A percentile compares a stretch with the other conserved stretches of the same genome.
phyloP scores from a whole-genome alignment of 441 rosid genomes.

The Corymbia calophylla region DNA sequence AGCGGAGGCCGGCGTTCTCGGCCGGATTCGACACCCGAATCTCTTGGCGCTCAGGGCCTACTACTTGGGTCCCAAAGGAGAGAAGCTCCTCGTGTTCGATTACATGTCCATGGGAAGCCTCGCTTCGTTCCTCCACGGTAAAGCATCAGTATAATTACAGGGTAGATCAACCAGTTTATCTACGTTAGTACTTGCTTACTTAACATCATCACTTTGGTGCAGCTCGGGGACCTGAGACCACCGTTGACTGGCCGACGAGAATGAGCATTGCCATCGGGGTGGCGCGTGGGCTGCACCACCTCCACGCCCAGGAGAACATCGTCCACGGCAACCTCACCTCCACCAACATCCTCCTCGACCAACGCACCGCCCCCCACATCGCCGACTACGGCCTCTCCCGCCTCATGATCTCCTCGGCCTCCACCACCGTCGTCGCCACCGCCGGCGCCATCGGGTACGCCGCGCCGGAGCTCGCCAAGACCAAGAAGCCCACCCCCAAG shows the following conservation, averaged over 20 bases:
- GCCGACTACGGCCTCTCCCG: slow-evolving; percentile 58
- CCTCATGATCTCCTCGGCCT: slow-evolving; percentile 62
- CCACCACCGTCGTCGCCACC: slow-evolving; percentile 50
- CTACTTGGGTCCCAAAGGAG: slow-evolving; percentile 73
- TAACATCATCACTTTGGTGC: not conserved
- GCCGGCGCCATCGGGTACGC: slow-evolving; percentile 61
- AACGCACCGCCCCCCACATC: slow-evolving; percentile 43
- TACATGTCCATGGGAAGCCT: slow-evolving; percentile 67
- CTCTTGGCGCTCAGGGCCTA: slow-evolving; percentile 61
- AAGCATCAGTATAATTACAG: not conserved
- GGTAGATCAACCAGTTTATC: not conserved
- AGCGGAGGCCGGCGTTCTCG: slow-evolving; percentile 46
- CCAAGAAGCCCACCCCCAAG: slow-evolving; percentile 54
- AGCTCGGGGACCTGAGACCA: slow-evolving; percentile 69
- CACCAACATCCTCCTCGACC: slow-evolving; percentile 57
- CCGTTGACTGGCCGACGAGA: slow-evolving; percentile 50
- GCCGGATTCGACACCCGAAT: slow-evolving; percentile 51
- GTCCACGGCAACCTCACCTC: slow-evolving; percentile 67
- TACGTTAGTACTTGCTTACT: not conserved
- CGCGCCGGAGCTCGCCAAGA: slow-evolving; percentile 60
- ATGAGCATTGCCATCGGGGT: slow-evolving; percentile 57
- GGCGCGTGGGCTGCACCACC: slow-evolving; percentile 45
- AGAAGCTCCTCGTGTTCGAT: slow-evolving; percentile 75
- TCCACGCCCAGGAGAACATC: slow-evolving; percentile 44
- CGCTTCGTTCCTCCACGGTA: slow-evolving; percentile 68